Evolutionary conservation across 352 stramenopile species (phyloP).

Genomic region (Phytophthora idaei): DNA sequence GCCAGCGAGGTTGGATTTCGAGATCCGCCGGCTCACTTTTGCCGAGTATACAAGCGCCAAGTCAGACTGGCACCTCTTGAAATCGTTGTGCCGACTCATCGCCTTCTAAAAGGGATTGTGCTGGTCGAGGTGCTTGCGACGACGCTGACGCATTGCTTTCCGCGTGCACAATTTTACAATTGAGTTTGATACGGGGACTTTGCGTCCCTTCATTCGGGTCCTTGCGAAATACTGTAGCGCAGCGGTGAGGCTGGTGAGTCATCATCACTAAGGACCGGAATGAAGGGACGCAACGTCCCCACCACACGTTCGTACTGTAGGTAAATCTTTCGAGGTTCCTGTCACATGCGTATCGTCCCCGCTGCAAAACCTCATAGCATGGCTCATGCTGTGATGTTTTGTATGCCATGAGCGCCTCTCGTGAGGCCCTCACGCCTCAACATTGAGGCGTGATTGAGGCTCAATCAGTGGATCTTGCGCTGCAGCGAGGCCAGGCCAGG

Average conservation of each 20-base stretch:
- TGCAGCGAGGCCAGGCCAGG: neutral
- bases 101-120: neutral
- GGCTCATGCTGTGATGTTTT: too few relatives aligned
- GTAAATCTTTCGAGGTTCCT: slow-evolving; percentile 6
- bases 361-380: too few relatives aligned
- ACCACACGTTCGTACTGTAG: slow-evolving; percentile 13
- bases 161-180: too few relatives aligned
- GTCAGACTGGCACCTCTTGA: neutral
- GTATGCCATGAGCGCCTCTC: too few relatives aligned
- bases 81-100: neutral
- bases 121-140: too few relatives aligned
- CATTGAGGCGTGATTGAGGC: too few relatives aligned
- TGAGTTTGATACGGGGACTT: too few relatives aligned
- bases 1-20: neutral
- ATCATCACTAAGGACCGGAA: neutral
- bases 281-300: neutral
- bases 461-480: neutral
- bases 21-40: neutral
- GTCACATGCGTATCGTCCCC: neutral
- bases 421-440: too few relatives aligned
- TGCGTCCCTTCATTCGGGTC: too few relatives aligned
- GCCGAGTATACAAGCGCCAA: neutral
- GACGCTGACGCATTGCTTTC: too few relatives aligned
- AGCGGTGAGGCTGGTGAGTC: neutral
- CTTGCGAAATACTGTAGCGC: neutral